Conservation (phyloP, 106 monocot species). For the Chionographis japonica region DNA sequence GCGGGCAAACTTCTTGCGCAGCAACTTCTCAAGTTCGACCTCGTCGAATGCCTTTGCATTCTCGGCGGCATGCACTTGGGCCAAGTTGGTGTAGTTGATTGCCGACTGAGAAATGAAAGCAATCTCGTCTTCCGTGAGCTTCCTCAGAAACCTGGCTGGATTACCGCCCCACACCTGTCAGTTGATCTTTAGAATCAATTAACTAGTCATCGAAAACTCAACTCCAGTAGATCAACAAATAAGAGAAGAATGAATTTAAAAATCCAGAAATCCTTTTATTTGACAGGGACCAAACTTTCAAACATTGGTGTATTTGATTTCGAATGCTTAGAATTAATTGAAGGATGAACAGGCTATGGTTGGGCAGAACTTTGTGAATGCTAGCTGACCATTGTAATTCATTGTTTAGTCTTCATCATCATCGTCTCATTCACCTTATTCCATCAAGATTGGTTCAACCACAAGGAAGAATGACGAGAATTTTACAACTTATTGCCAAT, state of each 20-base stretch:
- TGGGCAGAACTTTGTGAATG: no score
- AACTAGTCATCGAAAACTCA: not conserved
- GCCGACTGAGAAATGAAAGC: conserved; percentile 80
- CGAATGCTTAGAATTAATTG: no score
- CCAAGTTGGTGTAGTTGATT: conserved; percentile 67
- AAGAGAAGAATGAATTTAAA: not conserved
- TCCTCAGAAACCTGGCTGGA: conserved; percentile 81
- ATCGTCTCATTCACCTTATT: no score
- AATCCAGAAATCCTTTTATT: no score
- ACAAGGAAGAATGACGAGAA: no score
- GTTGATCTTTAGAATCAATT: not conserved
- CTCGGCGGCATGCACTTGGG: conserved; percentile 78
- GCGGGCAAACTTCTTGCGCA: conserved; percentile 84
- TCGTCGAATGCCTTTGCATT: conserved; percentile 86
- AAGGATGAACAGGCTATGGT: no score
- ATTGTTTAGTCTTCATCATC: no score
- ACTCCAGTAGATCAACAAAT: not conserved
- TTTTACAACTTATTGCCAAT: no score
- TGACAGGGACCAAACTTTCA: no score
- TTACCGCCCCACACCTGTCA: conserved; percentile 92
- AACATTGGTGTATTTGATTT: no score
- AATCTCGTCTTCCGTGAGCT: conserved; percentile 78
- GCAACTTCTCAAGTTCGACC: conserved; percentile 77
- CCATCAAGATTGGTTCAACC: no score
- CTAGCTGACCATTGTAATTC: no score